Evolutionary conservation across 129 eudicot species (phyloP), one percentile per base, ranked within the genome.

Genomic region (Pittosporum tobira): DNA sequence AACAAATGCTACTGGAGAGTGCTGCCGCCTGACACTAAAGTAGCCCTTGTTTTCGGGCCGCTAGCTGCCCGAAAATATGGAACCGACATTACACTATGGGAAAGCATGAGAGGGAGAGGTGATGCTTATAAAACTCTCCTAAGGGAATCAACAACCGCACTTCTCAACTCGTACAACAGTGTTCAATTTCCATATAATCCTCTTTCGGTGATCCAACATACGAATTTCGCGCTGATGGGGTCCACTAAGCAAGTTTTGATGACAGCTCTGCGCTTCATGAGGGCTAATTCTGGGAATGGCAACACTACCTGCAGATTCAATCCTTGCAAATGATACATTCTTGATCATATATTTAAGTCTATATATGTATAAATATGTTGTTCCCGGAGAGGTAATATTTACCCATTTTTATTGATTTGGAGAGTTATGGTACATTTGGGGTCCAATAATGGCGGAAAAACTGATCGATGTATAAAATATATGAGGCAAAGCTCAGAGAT

Each of bases 91-190:
- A 87, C 91, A 0, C 67, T 91, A 1, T 60, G 70, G 43, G 62
- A 62, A 57, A 83, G 88, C 44, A 59, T 91, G 82, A 14, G 14
- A 18, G 94, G 96, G 1, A 71, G 80, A 69, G 96, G 82, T 0
- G 96, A 93, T 40, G 84, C 99, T 26, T 87, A 87, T 51, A 81
- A 62, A 52, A 93, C 96, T 4, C 88, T 93, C 16, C 36, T 93
- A 57, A 77, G 99, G 63, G 99, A 93, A 70, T 77, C 67, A 8
- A 79, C 87, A 57, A 81, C 99, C 6, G 87, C 99, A 0, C 93
- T 93, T 40, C 73, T 93, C 15, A 89, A 89, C 66, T 89, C 97
- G 8, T 89, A 82, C 71, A 77, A 78, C 44, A 85, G 88, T 58
- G 10, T 82, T 44, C 82, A 73, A 11, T 89, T 82, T 55, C 81